A percentile compares a stretch with the other conserved stretches of the same genome.
Evolutionary conservation across 2,329 filamentous ascomycete genomes (phyloP).

Genomic region (Colletotrichum truncatum): DNA sequence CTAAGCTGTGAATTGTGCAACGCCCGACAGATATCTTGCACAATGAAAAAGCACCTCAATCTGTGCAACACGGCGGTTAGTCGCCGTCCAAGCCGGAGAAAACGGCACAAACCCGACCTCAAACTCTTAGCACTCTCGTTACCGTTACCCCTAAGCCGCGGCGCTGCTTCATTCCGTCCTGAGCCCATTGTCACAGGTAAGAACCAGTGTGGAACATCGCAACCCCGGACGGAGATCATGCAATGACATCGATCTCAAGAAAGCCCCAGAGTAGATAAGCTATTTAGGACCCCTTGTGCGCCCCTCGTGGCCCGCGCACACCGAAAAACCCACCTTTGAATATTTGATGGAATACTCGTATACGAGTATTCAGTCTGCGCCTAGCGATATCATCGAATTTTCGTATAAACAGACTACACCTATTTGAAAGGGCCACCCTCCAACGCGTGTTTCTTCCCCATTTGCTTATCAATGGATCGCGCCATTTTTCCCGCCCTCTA

Average conservation of each 20-base stretch:
- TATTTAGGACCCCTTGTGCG: neutral
- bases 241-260: slow-evolving; percentile 7
- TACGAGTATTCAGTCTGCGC: neutral
- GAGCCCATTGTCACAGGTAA: neutral
- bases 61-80: no score
- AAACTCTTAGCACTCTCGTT: no score
- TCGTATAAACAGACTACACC: no score
- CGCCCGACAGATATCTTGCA: no score
- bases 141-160: no score
- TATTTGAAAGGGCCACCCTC: no score
- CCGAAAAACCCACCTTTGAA: neutral
- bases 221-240: slow-evolving; percentile 20
- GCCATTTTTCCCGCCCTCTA: neutral
- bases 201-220: neutral
- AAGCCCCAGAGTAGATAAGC: slow-evolving; percentile 2
- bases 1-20: no score
- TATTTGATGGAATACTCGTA: neutral
- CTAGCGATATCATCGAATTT: neutral
- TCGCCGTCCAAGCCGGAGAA: no score
- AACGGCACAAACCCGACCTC: no score
- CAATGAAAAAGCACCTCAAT: no score
- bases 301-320: neutral
- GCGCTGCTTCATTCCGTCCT: neutral
- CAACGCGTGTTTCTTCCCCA: neutral
- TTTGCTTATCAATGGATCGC: no score